Evolutionary conservation across 2,329 filamentous ascomycete genomes (phyloP), one percentile per base, ranked within the genome.

Genomic region (Penicillium hordei): DNA sequence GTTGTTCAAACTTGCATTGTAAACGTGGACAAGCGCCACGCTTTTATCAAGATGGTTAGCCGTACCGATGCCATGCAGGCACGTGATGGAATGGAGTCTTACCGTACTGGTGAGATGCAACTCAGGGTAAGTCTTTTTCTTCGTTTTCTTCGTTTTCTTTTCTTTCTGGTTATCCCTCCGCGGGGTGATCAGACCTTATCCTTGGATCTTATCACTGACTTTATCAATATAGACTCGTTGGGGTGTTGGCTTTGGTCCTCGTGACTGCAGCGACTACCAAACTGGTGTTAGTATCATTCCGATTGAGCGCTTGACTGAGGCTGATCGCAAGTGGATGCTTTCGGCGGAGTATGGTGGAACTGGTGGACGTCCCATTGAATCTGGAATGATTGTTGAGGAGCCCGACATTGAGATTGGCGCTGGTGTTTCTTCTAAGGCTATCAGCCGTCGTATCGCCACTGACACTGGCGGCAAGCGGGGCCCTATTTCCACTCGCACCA

Each of bases 331-430:
- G 76, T 99, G 94, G 94, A 91, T 97, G 82, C 78, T 96, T 63
- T 96, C 88, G 36, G 95, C 94, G 13, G 91, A 96, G 64, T 96
- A 89, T 71, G 94, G 94, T 64, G 94, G 94, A 54, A 96, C 91
- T 61, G 94, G 93, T 56, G 94, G 93, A 55, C 84, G 85, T 56
- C 79, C 86, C 2, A 91, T 99, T 60, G 88, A 92, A 70, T 81
- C 85, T 15, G 92, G 93, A 42, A 86, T 99, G 78, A 89, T 93
- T 7, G 89, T 99, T 27, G 94, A 99, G 73, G 94, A 99, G 76
- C 94, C 94, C 3, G 94, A 99, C 71, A 99, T 99, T 68, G 94
- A 99, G 76, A 99, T 99, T 57, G 94, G 94, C 52, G 93, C 93
- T 19, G 94, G 94, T 55, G 95, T 99, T 15, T 97, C 93, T 19